Percentiles rank a stretch among this genome's conserved stretches.
Evolutionary conservation across 345 rosid genomes (phyloP).

Genomic region (Reutealis trisperma): DNA sequence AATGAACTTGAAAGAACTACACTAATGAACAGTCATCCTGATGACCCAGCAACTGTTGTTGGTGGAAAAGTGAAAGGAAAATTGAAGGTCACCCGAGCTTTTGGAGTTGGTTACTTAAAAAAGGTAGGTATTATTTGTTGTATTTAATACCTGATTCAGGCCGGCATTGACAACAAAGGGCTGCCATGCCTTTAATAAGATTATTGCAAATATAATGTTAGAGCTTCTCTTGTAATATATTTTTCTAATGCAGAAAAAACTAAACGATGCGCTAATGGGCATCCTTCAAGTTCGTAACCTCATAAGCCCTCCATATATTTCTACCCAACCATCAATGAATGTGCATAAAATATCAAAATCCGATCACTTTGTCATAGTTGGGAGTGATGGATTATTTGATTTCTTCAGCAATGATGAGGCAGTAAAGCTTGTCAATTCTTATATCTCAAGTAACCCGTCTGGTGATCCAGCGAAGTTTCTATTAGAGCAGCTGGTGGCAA

Average conservation of each 20-base stretch:
- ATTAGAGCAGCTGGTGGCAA: slow-evolving; percentile 71
- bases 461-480: slow-evolving; percentile 96
- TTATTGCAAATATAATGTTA: slow-evolving; percentile 1
- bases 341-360: slow-evolving; percentile 68
- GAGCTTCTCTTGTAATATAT: neutral
- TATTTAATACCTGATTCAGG: neutral
- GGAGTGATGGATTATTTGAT: slow-evolving; percentile 91
- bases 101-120: slow-evolving; percentile 94
- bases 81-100: slow-evolving; percentile 89
- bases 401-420: slow-evolving; percentile 88
- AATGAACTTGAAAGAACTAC: slow-evolving; percentile 70
- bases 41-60: slow-evolving; percentile 65
- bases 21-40: slow-evolving; percentile 73
- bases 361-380: slow-evolving; percentile 87
- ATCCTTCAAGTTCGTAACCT: slow-evolving; percentile 87
- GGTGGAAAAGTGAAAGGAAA: slow-evolving; percentile 92
- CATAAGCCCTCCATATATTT: slow-evolving; percentile 85
- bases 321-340: slow-evolving; percentile 74
- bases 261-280: slow-evolving; percentile 95
- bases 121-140: slow-evolving; percentile 43
- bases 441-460: slow-evolving; percentile 53
- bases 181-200: neutral
- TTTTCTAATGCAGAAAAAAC: slow-evolving; percentile 53
- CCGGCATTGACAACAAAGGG: neutral
- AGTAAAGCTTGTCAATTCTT: slow-evolving; percentile 63